A percentile compares a stretch with the other conserved stretches of the same genome.
These are phyloP conservation scores for Brettanomyces anomalus DNA, from an alignment of 805 yeast genomes.

Conservation along the genomic window DNA sequence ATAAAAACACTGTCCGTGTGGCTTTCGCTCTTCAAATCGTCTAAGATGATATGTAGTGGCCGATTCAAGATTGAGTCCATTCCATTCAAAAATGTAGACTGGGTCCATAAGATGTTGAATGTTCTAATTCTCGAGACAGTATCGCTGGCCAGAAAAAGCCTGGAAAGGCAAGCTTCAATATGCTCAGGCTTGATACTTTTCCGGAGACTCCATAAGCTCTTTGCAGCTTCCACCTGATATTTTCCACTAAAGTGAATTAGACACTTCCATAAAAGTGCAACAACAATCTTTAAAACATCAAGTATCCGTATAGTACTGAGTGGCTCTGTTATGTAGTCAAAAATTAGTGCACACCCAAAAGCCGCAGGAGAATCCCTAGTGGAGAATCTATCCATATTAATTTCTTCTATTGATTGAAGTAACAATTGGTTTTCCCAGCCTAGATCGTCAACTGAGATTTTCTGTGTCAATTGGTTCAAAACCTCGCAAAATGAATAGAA, in stretches of 20 bases:
- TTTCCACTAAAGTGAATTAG: constrained; percentile 40
- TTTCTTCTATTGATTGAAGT: constrained; percentile 21
- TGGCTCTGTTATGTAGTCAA: constrained; percentile 26
- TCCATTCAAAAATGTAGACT: constrained; percentile 45
- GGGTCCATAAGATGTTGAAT: constrained; percentile 66
- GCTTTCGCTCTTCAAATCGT: constrained; percentile 41
- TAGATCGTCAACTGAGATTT: constrained; percentile 32
- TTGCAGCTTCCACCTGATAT: constrained; percentile 65
- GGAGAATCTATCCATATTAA: constrained; percentile 4
- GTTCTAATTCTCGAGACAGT: constrained; percentile 40
- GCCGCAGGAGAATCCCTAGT: constrained; percentile 23
- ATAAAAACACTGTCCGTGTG: constrained; percentile 34
- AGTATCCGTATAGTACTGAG: constrained; percentile 27
- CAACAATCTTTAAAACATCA: constrained; percentile 30
- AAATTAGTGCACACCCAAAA: constrained; percentile 35
- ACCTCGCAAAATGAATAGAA: constrained; percentile 28
- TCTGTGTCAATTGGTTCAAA: constrained; percentile 29
- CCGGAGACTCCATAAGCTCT: constrained; percentile 53
- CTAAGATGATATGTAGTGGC: constrained; percentile 62
- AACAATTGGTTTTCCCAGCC: constrained; percentile 23
- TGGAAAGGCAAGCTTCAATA: constrained; percentile 67
- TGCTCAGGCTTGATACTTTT: constrained; percentile 40
- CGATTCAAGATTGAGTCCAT: constrained; percentile 40
- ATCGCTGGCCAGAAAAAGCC: constrained; percentile 37
- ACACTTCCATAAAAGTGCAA: constrained; percentile 46